Evolutionary conservation across 148 eudicot genomes (phyloP), one percentile per base, ranked within the genome.

Genomic region (Heliamphora exappendiculata): DNA sequence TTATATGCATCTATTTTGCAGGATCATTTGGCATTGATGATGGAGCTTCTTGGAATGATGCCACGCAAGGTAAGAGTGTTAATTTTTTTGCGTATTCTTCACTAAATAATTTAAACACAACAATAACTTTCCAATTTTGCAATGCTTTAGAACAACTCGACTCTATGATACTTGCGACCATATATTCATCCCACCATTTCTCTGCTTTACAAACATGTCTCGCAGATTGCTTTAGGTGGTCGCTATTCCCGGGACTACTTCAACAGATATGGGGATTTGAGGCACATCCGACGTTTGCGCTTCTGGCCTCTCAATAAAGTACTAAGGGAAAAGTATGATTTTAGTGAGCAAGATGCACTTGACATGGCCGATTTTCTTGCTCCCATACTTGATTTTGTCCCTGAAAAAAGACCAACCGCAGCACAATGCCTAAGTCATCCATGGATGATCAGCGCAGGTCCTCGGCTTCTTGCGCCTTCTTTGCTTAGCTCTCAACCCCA

Each of bases 11-110:
- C 11, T 68, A 8, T 62, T 83, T 78, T 72, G 72, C 74, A 92
- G 98, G 98, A 92, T 84, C 97, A 95, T 76, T 86, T 94, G 80
- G 98, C 97, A 24, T 84, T 92, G 84, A 94, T 94, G 98, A 92
- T 94, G 98, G 98, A 94, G 84, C 91, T 94, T 73, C 86, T 90
- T 20, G 98, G 98, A n/a, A 84, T 79, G 89, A 94, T 94, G 88
- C 98, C 98, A 63, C 91, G 94, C 31, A 92, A 94, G 92, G 98
- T 94, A 70, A 81, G 79, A 58, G 34, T 19, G 37, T 50, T 42
- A 19, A 5, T 7, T 34, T 58, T 55, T 55, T 16, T 71, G 28
- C 59, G 36, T 14, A 20, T 2, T 20, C 22, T 7, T 37, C 9
- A 9, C 12, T 5, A 34, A 33, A 31, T 33, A 41, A 28, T 45